These are phyloP conservation scores for Tuber microsphaerosporum DNA, from an alignment of 495 filamentous ascomycete genomes.

Conservation along the genomic window DNA sequence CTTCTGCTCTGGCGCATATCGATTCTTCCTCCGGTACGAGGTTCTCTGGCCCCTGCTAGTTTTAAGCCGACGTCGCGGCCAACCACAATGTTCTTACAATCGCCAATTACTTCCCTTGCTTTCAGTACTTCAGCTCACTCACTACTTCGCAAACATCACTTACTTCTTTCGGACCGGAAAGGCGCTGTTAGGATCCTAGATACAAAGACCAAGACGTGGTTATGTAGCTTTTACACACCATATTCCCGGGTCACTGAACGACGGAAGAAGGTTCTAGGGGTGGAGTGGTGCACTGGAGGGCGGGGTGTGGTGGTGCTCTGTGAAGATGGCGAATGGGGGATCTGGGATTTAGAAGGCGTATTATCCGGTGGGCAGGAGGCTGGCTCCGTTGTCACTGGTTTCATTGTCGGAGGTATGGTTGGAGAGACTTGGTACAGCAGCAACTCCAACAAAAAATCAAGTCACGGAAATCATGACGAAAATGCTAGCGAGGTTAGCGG, in stretches of 20 bases:
- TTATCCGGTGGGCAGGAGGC: conserved; percentile 21
- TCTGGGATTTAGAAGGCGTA: conserved; percentile 74
- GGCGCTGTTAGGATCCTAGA: conserved; percentile 53
- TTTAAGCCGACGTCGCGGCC: conserved; percentile 30
- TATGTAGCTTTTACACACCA: conserved; percentile 35
- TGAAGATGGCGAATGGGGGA: conserved; percentile 83
- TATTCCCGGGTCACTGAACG: conserved; percentile 24
- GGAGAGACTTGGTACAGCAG: conserved; percentile 31
- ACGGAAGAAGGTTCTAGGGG: conserved; percentile 72
- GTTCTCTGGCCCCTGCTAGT: conserved; percentile 39
- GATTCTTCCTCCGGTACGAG: conserved; percentile 43
- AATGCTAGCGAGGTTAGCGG: conserved; percentile 20
- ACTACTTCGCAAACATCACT: conserved; percentile 49
- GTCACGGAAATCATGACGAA: conserved; percentile 17
- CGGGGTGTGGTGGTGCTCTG: conserved; percentile 68
- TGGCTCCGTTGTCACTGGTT: conserved; percentile 13
- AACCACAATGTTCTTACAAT: conserved; percentile 47
- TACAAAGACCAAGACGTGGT: conserved; percentile 20
- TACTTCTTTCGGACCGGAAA: conserved; percentile 54
- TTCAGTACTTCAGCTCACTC: conserved; percentile 58
- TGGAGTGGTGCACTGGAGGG: conserved; percentile 76
- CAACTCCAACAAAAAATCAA: conserved; percentile 13
- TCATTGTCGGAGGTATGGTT: conserved; percentile 27
- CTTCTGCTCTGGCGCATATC: conserved; percentile 48
- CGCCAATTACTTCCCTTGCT: conserved; percentile 50